phyloP scores from a whole-genome alignment of 2,329 filamentous ascomycete genomes.

The Colletotrichum sidae region DNA sequence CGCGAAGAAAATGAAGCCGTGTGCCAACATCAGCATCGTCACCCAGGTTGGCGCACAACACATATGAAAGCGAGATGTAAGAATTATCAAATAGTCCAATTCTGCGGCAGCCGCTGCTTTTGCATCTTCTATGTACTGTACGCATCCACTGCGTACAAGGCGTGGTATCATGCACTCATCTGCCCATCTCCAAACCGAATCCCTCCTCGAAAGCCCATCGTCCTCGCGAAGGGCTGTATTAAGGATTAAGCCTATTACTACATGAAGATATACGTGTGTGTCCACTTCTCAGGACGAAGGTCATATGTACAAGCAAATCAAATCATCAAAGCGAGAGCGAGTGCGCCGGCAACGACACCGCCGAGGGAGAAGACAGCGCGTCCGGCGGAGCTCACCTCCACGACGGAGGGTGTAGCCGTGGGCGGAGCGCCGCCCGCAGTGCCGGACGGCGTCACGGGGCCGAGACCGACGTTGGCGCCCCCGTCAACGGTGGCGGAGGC shows the following conservation, averaged over 20 bases:
- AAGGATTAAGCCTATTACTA: constrained; percentile 27
- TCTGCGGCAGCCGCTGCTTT: not conserved
- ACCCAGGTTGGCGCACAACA: no score
- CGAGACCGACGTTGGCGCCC: constrained; percentile 25
- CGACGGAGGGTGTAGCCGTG: constrained; percentile 16
- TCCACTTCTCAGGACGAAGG: not conserved
- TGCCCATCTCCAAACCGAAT: not conserved
- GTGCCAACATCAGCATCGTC: no score
- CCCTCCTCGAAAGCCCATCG: not conserved
- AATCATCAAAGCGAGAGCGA: constrained; percentile 23
- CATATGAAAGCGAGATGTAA: no score
- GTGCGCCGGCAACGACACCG: constrained; percentile 9
- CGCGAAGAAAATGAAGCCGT: no score
- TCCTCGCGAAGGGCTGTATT: constrained; percentile 6
- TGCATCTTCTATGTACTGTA: constrained; percentile 16
- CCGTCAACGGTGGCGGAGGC: constrained; percentile 23
- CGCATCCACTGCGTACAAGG: constrained; percentile 14
- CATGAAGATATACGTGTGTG: constrained; percentile 14
- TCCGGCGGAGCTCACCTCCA: constrained; percentile 28
- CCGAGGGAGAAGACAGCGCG: constrained; percentile 20
- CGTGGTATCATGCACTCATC: constrained; percentile 34
- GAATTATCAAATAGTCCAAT: no score
- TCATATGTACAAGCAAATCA: not conserved
- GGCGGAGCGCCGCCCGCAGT: constrained; percentile 6
- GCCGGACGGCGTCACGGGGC: constrained; percentile 6